Evolutionary conservation across 1,139 yeast genomes (phyloP).

Genomic region (Yamadazyma friedrichii): DNA sequence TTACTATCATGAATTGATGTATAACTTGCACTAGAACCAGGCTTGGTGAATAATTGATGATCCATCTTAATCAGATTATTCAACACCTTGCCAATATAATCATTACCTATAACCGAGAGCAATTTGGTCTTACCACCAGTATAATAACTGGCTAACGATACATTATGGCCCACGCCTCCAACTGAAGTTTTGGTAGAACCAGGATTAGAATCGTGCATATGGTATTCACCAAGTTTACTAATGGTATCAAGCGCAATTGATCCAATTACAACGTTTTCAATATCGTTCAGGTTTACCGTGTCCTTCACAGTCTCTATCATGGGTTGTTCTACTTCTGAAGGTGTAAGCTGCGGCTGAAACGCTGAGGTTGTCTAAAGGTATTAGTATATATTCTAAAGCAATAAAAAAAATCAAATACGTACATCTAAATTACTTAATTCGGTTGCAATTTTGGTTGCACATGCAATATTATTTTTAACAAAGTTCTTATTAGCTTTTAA

Average conservation of each 20-base stretch:
- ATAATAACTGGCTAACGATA: conserved; percentile 53
- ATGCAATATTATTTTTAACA: conserved; percentile 71
- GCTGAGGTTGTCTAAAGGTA: background rate
- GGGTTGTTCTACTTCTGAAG: background rate
- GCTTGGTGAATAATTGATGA: conserved; percentile 35
- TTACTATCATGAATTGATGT: conserved; percentile 59
- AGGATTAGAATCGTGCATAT: conserved; percentile 69
- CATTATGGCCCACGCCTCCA: conserved; percentile 87
- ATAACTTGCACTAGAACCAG: conserved; percentile 61
- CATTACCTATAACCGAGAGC: conserved; percentile 61
- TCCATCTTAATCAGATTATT: conserved; percentile 33
- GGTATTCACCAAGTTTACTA: conserved; percentile 35
- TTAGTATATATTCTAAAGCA: conserved; percentile 11
- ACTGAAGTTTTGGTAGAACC: conserved; percentile 56
- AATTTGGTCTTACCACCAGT: conserved; percentile 36
- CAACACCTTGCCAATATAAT: conserved; percentile 50
- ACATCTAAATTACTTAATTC: conserved; percentile 43
- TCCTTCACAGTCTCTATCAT: background rate
- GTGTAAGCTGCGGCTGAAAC: conserved; percentile 1
- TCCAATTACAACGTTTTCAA: conserved; percentile 56
- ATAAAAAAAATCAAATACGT: conserved; percentile 18
- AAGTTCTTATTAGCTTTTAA: conserved; percentile 71
- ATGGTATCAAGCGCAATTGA: conserved; percentile 77
- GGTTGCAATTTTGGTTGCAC: conserved; percentile 67
- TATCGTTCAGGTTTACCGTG: background rate